A percentile compares a stretch with the other conserved stretches of the same genome.
Conservation (phyloP, 148 eudicot genomes). For the Euryodendron excelsum region DNA sequence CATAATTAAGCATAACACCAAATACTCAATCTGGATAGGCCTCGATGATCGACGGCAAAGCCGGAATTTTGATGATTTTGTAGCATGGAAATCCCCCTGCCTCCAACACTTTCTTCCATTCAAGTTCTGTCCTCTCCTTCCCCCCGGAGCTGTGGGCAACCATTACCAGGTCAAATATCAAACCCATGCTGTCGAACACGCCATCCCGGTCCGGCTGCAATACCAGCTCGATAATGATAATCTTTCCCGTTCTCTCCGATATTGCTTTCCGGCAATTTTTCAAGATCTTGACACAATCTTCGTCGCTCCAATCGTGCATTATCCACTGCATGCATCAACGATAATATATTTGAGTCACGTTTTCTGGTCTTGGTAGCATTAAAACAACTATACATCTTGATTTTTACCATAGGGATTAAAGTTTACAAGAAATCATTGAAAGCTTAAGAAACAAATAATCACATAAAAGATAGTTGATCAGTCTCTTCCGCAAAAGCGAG, state of each 20-base stretch:
- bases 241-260: conserved; percentile 28
- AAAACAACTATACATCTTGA: too few species aligned
- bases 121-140: conserved; percentile 35
- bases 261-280: conserved; percentile 31
- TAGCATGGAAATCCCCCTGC: conserved; percentile 31
- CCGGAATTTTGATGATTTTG: conserved; percentile 26
- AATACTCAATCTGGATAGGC: background rate
- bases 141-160: too few species aligned
- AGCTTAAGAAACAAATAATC: too few species aligned
- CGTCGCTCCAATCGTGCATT: conserved; percentile 44
- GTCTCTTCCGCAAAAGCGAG: too few species aligned
- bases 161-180: conserved; percentile 27
- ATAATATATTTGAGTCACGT: too few species aligned
- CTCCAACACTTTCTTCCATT: conserved; percentile 24
- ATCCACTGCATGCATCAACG: conserved; percentile 35
- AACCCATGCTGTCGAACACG: conserved; percentile 19
- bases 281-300: conserved; percentile 34
- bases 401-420: too few species aligned
- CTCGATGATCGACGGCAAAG: conserved; percentile 28
- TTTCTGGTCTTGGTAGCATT: too few species aligned
- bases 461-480: too few species aligned
- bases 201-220: conserved; percentile 25
- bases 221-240: conserved; percentile 29
- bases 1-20: too few species aligned
- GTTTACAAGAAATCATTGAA: too few species aligned